These are phyloP conservation scores for Jacaranda mimosifolia DNA, from an alignment of 257 asterid genomes.

Conservation along the genomic window DNA sequence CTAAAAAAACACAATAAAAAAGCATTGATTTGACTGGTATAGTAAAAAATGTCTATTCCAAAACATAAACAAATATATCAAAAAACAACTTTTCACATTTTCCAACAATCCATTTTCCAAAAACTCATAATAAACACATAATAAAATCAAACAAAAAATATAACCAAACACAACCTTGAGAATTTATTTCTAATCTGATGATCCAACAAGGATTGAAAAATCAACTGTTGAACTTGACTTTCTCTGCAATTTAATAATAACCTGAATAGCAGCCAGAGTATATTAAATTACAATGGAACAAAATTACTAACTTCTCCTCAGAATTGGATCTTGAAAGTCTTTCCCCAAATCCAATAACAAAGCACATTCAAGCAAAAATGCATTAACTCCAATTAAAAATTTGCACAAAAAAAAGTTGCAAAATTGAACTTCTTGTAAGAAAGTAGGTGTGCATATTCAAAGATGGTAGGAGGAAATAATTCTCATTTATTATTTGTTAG, in stretches of 20 bases:
- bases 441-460: conserved; percentile 43
- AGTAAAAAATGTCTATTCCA: too few species aligned
- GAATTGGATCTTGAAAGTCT: conserved; percentile 10
- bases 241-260: conserved; percentile 2
- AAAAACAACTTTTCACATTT: too few species aligned
- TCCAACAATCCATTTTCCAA: too few species aligned
- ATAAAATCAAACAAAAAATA: too few species aligned
- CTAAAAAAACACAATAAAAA: too few species aligned
- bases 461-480: conserved; percentile 39
- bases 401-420: conserved; percentile 20
- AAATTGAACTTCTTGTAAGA: conserved; percentile 27
- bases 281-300: conserved; percentile 12
- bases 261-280: background rate
- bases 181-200: background rate
- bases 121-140: too few species aligned
- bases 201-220: background rate
- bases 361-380: conserved; percentile 33
- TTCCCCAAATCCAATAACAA: conserved; percentile 35
- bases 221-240: background rate
- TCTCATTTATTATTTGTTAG: conserved; percentile 41
- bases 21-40: too few species aligned
- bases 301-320: background rate
- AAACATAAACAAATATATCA: too few species aligned
- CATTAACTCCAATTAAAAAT: conserved; percentile 29
- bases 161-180: too few species aligned